These are phyloP conservation scores for Talaromyces trachyspermus DNA, from an alignment of 495 filamentous ascomycete genomes.

Conservation along the genomic window DNA sequence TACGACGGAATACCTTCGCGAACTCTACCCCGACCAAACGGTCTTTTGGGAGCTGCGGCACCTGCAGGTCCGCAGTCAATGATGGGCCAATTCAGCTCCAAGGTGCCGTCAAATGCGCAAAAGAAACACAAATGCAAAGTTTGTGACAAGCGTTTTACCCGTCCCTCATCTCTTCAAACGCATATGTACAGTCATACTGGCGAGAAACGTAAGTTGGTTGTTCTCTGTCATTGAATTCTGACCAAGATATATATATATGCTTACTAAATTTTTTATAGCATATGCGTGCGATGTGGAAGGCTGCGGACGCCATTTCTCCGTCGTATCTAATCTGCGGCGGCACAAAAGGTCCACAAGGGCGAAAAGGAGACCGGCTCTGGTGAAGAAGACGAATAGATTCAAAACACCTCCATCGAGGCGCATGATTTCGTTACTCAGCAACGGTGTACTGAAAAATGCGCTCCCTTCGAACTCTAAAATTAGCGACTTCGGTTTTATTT, in stretches of 20 bases:
- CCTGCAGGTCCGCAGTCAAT: conserved; percentile 90
- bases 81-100: conserved; percentile 99
- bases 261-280: conserved; percentile 48
- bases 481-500: conserved; percentile 10
- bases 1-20: conserved; percentile 67
- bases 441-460: background rate
- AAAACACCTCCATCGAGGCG: background rate
- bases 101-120: conserved; percentile 89
- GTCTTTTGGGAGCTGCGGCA: conserved; percentile 53
- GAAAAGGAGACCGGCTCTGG: conserved; percentile 48
- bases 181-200: conserved; percentile 99
- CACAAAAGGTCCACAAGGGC: conserved; percentile 96
- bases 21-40: conserved; percentile 73
- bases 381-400: conserved; percentile 39
- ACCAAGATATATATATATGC: too few species aligned
- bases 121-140: conserved; percentile 99
- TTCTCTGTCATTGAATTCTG: too few species aligned
- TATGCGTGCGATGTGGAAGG: conserved; percentile 92
- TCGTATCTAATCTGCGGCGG: conserved; percentile 90
- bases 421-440: background rate
- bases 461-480: conserved; percentile 8
- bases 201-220: conserved; percentile 96
- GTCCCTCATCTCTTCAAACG: conserved; percentile 92
- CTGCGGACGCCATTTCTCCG: conserved; percentile 94
- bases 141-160: conserved; percentile 96